These are phyloP conservation scores for Fragaria iinumae DNA, from an alignment of 306 rosid species.

Conservation along the genomic window DNA sequence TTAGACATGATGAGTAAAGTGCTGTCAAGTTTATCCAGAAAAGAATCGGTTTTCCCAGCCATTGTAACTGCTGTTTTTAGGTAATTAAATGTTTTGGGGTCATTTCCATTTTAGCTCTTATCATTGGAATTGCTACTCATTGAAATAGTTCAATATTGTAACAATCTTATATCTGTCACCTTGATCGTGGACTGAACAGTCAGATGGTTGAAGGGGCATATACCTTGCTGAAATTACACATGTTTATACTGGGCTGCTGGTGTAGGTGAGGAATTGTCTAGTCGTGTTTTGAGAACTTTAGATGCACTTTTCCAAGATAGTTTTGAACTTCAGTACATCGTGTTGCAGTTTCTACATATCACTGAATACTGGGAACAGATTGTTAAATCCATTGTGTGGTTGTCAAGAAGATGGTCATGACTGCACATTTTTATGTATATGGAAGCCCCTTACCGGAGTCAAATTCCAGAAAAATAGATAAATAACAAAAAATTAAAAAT, in stretches of 20 bases:
- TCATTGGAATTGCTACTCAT: not conserved
- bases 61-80: not conserved
- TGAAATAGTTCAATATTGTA: not conserved
- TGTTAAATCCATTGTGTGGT: not conserved
- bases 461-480: too few species aligned
- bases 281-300: not conserved
- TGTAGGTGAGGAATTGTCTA: not conserved
- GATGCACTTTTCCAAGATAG: not conserved
- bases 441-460: too few species aligned
- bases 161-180: not conserved
- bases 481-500: too few species aligned
- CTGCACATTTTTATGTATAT: too few species aligned
- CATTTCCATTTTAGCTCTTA: not conserved
- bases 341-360: not conserved
- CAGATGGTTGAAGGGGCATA: not conserved
- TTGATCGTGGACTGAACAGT: not conserved
- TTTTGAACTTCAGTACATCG: not conserved
- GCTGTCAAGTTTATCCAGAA: not conserved
- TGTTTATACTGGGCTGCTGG: not conserved
- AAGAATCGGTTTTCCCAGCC: not conserved
- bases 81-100: not conserved
- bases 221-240: not conserved
- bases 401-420: not conserved
- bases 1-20: conserved; percentile 8
- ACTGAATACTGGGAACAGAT: too few species aligned